Evolutionary conservation across 257 asterid species (phyloP).

Genomic region (Jacaranda mimosifolia): DNA sequence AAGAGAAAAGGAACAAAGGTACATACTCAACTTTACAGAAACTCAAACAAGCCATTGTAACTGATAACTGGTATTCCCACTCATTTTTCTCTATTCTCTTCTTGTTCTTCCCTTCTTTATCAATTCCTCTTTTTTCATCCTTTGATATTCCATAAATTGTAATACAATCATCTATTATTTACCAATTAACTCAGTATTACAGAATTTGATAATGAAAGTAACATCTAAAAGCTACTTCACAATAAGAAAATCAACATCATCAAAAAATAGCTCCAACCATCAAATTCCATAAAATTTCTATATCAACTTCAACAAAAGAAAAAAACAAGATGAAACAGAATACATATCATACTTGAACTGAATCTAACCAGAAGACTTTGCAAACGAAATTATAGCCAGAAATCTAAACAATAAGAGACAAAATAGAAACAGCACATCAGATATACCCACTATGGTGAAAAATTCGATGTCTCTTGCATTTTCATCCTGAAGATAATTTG

Average conservation of each 20-base stretch:
- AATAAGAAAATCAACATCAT: too few species aligned
- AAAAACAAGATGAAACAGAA: neutral
- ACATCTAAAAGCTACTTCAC: too few species aligned
- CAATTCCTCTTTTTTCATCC: too few species aligned
- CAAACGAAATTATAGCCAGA: neutral
- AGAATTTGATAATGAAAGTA: neutral
- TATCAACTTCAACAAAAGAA: neutral
- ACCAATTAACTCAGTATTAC: neutral
- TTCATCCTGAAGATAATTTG: neutral
- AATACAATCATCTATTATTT: neutral
- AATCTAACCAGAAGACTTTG: neutral
- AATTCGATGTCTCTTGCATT: neutral
- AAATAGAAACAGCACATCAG: constrained; percentile 17
- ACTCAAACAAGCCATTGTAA: too few species aligned
- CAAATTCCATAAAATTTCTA: too few species aligned
- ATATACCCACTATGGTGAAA: neutral
- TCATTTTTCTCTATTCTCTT: neutral
- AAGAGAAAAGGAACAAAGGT: too few species aligned
- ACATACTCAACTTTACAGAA: too few species aligned
- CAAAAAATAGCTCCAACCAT: too few species aligned
- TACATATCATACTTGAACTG: neutral
- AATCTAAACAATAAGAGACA: neutral
- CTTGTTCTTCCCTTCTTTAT: too few species aligned
- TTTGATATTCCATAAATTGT: neutral
- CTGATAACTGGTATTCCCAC: constrained; percentile 12